Evolutionary conservation across 768 basidiomycete species (phyloP).

Genomic region (Ramaria sp.): DNA sequence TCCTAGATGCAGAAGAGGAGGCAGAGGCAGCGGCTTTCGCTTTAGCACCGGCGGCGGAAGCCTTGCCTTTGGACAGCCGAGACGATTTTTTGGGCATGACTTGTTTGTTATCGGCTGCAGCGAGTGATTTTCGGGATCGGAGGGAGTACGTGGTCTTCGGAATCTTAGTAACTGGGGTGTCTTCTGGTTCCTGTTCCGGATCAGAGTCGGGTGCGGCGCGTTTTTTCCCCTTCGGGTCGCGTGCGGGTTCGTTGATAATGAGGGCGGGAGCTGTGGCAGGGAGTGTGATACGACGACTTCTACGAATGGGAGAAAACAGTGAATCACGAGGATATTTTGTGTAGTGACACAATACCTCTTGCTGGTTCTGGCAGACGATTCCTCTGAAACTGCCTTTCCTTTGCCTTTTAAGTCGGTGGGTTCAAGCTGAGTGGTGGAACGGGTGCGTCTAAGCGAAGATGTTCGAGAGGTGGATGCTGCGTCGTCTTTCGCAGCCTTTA

Average conservation of each 20-base stretch:
- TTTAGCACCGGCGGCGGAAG: conserved; percentile 31
- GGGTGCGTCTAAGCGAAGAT: background rate
- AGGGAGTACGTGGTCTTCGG: conserved; percentile 54
- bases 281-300: conserved; percentile 50
- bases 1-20: conserved; percentile 29
- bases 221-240: conserved; percentile 87
- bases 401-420: conserved; percentile 4
- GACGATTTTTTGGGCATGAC: conserved; percentile 73
- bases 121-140: conserved; percentile 32
- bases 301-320: conserved; percentile 18
- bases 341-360: background rate
- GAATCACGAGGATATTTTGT: background rate
- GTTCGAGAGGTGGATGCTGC: background rate
- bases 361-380: background rate
- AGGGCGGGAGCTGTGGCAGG: conserved; percentile 29
- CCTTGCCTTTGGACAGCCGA: conserved; percentile 44
- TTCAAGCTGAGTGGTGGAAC: conserved; percentile 8
- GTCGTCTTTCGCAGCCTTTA: background rate
- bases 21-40: conserved; percentile 30
- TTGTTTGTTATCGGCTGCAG: conserved; percentile 21
- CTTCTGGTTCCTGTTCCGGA: conserved; percentile 37
- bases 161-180: conserved; percentile 46
- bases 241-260: conserved; percentile 66
- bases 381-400: background rate
- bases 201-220: conserved; percentile 63